These are phyloP conservation scores for Kwoniella shandongensis DNA, from an alignment of 768 basidiomycete species.

Conservation along the genomic window DNA sequence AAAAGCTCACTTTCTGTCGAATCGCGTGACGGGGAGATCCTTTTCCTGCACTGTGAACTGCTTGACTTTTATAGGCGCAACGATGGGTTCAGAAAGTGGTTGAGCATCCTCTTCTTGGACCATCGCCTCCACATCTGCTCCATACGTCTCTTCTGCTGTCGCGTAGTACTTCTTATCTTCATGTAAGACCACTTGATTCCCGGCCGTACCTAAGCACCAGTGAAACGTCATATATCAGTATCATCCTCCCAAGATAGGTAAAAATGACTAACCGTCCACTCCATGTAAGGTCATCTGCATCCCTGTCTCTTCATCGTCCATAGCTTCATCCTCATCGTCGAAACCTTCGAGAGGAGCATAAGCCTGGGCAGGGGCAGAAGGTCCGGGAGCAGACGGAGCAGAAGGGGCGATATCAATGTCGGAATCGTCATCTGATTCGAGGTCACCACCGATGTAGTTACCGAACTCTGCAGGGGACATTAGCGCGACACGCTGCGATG, in stretches of 20 bases:
- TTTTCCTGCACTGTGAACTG: constrained; percentile 96
- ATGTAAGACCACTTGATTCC: constrained; percentile 65
- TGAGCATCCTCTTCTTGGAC: constrained; percentile 99
- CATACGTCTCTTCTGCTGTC: constrained; percentile 86
- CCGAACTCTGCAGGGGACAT: constrained; percentile 64
- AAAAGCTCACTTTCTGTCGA: constrained; percentile 80
- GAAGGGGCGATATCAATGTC: constrained; percentile 60
- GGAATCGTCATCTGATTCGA: constrained; percentile 71
- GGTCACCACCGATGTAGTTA: constrained; percentile 94
- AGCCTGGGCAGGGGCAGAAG: constrained; percentile 48
- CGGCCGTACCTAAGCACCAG: constrained; percentile 35
- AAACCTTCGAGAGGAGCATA: constrained; percentile 75
- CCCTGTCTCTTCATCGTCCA: constrained; percentile 40
- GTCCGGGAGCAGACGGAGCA: constrained; percentile 46
- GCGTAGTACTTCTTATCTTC: constrained; percentile 99
- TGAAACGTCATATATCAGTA: constrained; percentile 3
- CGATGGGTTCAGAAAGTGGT: constrained; percentile 88
- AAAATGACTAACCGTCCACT: constrained; percentile 41
- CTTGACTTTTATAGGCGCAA: constrained; percentile 90
- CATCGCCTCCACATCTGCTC: constrained; percentile 87
- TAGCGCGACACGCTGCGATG: not conserved
- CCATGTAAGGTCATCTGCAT: constrained; percentile 48
- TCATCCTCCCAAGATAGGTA: not conserved
- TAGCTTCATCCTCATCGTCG: constrained; percentile 63
- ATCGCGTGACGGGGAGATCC: constrained; percentile 93